Conservation (phyloP, 768 basidiomycete genomes). For the Stropharia rugosoannulata region DNA sequence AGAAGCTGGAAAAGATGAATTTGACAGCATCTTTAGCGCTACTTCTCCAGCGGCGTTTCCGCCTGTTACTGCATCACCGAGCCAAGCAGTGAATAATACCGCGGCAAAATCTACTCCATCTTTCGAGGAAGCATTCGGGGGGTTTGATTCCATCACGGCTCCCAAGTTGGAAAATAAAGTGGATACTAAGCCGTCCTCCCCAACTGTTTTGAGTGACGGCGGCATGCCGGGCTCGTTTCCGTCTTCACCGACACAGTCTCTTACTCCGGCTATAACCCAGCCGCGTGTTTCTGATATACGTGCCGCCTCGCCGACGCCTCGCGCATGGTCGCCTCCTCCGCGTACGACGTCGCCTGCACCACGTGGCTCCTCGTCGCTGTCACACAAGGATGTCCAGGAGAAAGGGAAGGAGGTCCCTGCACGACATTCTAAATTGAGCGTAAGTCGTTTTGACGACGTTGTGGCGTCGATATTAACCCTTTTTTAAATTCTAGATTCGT, state of each 20-base stretch:
- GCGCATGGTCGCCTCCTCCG: conserved; percentile 37
- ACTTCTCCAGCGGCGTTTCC: conserved; percentile 11
- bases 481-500: conserved; percentile 53
- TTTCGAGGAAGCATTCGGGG: conserved; percentile 59
- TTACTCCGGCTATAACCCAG: conserved; percentile 37
- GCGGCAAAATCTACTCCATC: conserved; percentile 18
- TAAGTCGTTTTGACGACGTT: conserved; percentile 36
- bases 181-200: conserved; percentile 23
- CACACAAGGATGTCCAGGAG: conserved; percentile 58
- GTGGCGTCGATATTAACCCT: not conserved
- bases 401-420: conserved; percentile 55
- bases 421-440: conserved; percentile 75
- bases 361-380: conserved; percentile 59
- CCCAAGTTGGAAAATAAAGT: conserved; percentile 9
- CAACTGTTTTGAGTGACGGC: conserved; percentile 21
- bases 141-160: conserved; percentile 35
- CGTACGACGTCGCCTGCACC: conserved; percentile 58
- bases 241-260: conserved; percentile 32
- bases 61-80: not conserved
- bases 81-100: not conserved
- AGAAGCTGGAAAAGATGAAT: conserved; percentile 5
- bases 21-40: conserved; percentile 17
- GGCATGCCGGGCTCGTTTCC: conserved; percentile 27
- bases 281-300: conserved; percentile 29
- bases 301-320: conserved; percentile 36